Evolutionary conservation across 2,329 filamentous ascomycete genomes (phyloP).

Genomic region (Aspergillus glaucus): DNA sequence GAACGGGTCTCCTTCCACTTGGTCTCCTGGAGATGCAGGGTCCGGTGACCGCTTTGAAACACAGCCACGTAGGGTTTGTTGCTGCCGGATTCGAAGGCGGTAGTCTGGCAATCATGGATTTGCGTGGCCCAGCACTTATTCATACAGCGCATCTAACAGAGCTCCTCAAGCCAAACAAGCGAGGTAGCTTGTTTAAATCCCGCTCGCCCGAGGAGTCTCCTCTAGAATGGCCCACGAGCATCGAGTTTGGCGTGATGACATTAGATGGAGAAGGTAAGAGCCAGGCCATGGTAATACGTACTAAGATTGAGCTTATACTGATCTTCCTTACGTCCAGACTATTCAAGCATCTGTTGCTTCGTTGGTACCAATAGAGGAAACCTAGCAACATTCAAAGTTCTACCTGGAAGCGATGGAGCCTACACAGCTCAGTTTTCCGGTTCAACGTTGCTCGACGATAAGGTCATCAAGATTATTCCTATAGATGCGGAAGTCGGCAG

Average conservation of each 20-base stretch:
- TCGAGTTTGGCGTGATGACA: constrained; percentile 92
- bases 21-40: constrained; percentile 80
- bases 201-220: constrained; percentile 44
- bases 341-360: constrained; percentile 89
- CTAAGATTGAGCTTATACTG: constrained; percentile 10
- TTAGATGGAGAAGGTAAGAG: constrained; percentile 70
- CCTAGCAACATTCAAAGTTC: constrained; percentile 80
- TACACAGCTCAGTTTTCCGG: constrained; percentile 71
- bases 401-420: constrained; percentile 62
- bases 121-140: constrained; percentile 80
- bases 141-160: constrained; percentile 67
- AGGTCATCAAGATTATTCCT: constrained; percentile 68
- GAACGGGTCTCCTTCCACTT: constrained; percentile 73
- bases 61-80: constrained; percentile 91
- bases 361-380: constrained; percentile 82
- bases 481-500: constrained; percentile 73
- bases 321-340: constrained; percentile 46
- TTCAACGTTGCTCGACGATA: constrained; percentile 58
- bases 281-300: background rate
- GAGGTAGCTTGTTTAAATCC: constrained; percentile 60
- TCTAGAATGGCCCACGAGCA: constrained; percentile 68
- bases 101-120: constrained; percentile 72
- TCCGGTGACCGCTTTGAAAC: constrained; percentile 67
- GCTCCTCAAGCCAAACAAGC: constrained; percentile 69
- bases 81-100: constrained; percentile 81